Evolutionary conservation across 2,329 filamentous ascomycete species (phyloP).

Genomic region (Penicillium sp.): DNA sequence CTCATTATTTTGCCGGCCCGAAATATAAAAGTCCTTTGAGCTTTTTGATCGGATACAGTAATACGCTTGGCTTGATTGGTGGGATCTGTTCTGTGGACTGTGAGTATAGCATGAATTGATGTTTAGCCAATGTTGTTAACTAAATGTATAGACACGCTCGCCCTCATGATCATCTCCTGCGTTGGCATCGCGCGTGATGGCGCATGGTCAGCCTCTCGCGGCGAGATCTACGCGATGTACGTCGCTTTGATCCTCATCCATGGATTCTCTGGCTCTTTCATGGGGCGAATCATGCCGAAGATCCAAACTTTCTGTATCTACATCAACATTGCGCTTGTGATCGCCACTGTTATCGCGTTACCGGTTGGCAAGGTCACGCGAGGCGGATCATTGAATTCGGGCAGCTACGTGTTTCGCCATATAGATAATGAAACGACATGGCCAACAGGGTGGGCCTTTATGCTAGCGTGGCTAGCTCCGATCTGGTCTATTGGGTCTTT

Average conservation of each 20-base stretch:
- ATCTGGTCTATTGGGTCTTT: constrained; percentile 62
- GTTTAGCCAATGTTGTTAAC: neutral
- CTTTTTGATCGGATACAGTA: constrained; percentile 63
- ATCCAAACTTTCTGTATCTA: constrained; percentile 59
- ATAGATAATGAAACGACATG: constrained; percentile 60
- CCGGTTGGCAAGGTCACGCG: constrained; percentile 49
- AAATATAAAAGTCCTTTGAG: constrained; percentile 58
- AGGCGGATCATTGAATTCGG: constrained; percentile 34
- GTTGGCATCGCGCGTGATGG: constrained; percentile 60
- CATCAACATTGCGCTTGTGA: constrained; percentile 58
- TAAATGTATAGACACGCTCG: constrained; percentile 24
- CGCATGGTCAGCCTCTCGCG: constrained; percentile 57
- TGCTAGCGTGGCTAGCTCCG: constrained; percentile 61
- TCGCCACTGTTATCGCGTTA: constrained; percentile 59
- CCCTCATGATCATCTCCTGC: constrained; percentile 50
- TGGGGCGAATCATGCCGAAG: constrained; percentile 59
- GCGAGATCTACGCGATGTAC: constrained; percentile 60
- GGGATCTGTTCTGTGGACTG: constrained; percentile 64
- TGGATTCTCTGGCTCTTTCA: constrained; percentile 54
- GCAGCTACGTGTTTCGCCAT: constrained; percentile 57
- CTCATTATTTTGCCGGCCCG: constrained; percentile 59
- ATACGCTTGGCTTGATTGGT: constrained; percentile 61
- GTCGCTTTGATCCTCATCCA: constrained; percentile 56
- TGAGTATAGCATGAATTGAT: constrained; percentile 19
- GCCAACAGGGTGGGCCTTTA: constrained; percentile 60